Conservation (phyloP, 1,139 yeast species). For the Yamadazyma pseudoaaseri region DNA sequence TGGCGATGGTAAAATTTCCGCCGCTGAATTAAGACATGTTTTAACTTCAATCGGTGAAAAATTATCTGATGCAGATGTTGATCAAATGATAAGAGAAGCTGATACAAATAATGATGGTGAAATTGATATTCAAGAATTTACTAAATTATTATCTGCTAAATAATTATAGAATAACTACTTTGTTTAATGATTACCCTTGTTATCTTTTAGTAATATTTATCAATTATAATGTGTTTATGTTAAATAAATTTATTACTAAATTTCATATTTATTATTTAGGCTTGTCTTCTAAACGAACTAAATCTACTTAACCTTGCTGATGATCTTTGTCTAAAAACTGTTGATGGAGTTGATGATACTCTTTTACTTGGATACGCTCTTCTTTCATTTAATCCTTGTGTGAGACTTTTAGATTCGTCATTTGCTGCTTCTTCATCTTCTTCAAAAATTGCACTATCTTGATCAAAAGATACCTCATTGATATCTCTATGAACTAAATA, state of each 20-base stretch:
- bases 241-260: too few species aligned
- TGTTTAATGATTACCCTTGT: too few species aligned
- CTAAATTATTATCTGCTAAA: constrained; percentile 64
- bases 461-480: constrained; percentile 56
- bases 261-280: too few species aligned
- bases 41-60: constrained; percentile 96
- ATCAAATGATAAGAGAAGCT: constrained; percentile 95
- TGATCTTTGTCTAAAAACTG: constrained; percentile 18
- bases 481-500: constrained; percentile 70
- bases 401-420: constrained; percentile 10
- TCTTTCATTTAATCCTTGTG: constrained; percentile 19
- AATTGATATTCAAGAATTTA: constrained; percentile 94
- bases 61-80: constrained; percentile 92
- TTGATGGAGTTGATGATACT: constrained; percentile 23
- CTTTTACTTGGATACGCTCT: constrained; percentile 33
- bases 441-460: constrained; percentile 21
- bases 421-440: constrained; percentile 17
- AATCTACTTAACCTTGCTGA: constrained; percentile 22
- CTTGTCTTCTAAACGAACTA: constrained; percentile 21
- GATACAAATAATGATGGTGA: constrained; percentile 95
- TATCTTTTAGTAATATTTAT: too few species aligned
- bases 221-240: too few species aligned
- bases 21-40: constrained; percentile 94
- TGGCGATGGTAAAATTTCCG: constrained; percentile 95
- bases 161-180: too few species aligned